phyloP scores from a whole-genome alignment of 257 asterid genomes.

The Henckelia pumila region DNA sequence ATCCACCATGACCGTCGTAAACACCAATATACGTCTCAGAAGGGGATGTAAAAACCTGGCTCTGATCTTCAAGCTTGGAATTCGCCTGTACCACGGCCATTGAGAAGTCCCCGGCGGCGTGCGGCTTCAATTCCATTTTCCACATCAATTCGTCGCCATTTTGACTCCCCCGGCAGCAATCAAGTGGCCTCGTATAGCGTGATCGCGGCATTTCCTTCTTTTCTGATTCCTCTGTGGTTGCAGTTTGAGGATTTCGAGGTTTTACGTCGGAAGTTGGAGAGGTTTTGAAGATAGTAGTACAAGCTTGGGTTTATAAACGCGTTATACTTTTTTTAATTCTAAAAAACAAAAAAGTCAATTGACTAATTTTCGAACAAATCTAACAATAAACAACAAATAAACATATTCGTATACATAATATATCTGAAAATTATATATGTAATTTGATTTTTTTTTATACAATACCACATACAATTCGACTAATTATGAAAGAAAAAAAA shows the following conservation, averaged over 20 bases:
- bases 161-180: slow-evolving; percentile 59
- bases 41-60: slow-evolving; percentile 84
- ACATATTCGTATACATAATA: too few relatives aligned
- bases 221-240: background rate
- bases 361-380: too few relatives aligned
- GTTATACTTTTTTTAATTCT: too few relatives aligned
- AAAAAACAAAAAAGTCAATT: too few relatives aligned
- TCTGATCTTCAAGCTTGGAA: slow-evolving; percentile 84
- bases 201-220: slow-evolving; percentile 57
- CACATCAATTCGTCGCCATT: slow-evolving; percentile 74
- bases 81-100: slow-evolving; percentile 97
- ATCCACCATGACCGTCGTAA: slow-evolving; percentile 98
- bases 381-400: too few relatives aligned
- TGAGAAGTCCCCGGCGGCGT: slow-evolving; percentile 83
- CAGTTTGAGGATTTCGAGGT: too few relatives aligned
- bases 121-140: slow-evolving; percentile 82
- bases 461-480: too few relatives aligned
- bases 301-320: too few relatives aligned
- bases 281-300: background rate
- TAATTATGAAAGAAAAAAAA: too few relatives aligned
- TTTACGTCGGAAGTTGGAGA: background rate
- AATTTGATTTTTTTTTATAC: too few relatives aligned
- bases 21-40: slow-evolving; percentile 90
- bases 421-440: too few relatives aligned
- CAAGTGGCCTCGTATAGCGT: slow-evolving; percentile 41